Conservation (phyloP, 768 basidiomycete genomes). For the Tephrocybe sp. region DNA sequence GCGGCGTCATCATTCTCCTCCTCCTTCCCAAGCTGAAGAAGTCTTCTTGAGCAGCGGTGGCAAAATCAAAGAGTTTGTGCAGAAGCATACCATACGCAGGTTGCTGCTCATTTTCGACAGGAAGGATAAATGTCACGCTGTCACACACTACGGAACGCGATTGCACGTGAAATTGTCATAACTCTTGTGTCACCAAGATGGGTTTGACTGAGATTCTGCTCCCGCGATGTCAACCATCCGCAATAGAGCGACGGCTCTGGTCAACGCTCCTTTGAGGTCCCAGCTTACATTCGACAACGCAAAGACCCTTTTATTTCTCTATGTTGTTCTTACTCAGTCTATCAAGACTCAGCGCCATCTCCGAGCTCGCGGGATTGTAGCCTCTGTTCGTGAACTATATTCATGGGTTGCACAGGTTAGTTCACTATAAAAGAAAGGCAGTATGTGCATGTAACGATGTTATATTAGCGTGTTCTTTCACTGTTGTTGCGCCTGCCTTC, state of each 20-base stretch:
- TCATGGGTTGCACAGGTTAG: slow-evolving; percentile 51
- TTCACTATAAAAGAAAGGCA: background rate
- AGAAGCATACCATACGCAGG: slow-evolving; percentile 57
- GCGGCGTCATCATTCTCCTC: slow-evolving; percentile 74
- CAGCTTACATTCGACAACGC: slow-evolving; percentile 50
- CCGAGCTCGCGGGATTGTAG: slow-evolving; percentile 56
- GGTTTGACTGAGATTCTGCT: background rate
- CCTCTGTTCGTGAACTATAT: slow-evolving; percentile 53
- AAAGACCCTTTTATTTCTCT: slow-evolving; percentile 59
- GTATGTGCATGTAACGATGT: background rate
- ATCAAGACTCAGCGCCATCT: slow-evolving; percentile 62
- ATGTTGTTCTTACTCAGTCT: slow-evolving; percentile 51
- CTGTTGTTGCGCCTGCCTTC: slow-evolving; percentile 64
- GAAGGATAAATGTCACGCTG: slow-evolving; percentile 3
- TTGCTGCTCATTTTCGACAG: slow-evolving; percentile 35
- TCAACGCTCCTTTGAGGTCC: slow-evolving; percentile 17
- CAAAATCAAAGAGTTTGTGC: slow-evolving; percentile 2
- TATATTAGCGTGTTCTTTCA: slow-evolving; percentile 50
- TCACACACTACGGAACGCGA: slow-evolving; percentile 9
- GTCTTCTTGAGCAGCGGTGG: slow-evolving; percentile 3
- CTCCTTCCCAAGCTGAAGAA: slow-evolving; percentile 63
- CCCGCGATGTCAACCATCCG: slow-evolving; percentile 16
- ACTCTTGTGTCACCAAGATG: background rate
- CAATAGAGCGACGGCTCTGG: slow-evolving; percentile 11
- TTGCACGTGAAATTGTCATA: slow-evolving; percentile 15